Percentiles rank a stretch among this genome's conserved stretches.
Conservation (phyloP, 2,329 filamentous ascomycete species). For the Penicillium sp. region DNA sequence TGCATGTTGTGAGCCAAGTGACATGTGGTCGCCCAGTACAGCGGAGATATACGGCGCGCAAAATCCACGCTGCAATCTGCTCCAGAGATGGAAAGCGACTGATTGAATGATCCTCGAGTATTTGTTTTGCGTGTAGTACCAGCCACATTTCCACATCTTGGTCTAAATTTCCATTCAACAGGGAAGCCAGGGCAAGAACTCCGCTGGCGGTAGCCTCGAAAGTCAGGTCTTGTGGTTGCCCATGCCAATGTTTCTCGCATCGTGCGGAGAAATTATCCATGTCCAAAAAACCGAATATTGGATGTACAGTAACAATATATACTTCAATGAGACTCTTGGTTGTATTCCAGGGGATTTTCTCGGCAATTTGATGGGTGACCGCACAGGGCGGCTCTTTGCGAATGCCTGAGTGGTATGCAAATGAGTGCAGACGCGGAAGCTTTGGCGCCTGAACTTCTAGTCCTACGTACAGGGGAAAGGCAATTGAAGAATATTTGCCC, state of each 20-base stretch:
- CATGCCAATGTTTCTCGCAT: constrained; percentile 38
- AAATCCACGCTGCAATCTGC: constrained; percentile 48
- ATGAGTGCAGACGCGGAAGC: constrained; percentile 44
- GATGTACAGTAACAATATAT: constrained; percentile 37
- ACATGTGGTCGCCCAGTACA: constrained; percentile 55
- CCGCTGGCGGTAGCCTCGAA: constrained; percentile 41
- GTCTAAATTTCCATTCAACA: constrained; percentile 32
- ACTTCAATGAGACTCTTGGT: constrained; percentile 33
- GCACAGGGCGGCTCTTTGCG: constrained; percentile 33
- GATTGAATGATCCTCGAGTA: constrained; percentile 46
- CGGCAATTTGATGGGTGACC: constrained; percentile 27
- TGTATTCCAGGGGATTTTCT: constrained; percentile 31
- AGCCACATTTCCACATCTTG: constrained; percentile 33
- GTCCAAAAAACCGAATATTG: constrained; percentile 39
- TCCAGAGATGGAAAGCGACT: constrained; percentile 34
- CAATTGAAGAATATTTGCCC: constrained; percentile 37
- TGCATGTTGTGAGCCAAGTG: constrained; percentile 59
- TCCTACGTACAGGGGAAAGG: constrained; percentile 39
- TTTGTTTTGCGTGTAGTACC: constrained; percentile 43
- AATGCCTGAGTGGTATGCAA: constrained; percentile 41
- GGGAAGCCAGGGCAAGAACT: constrained; percentile 38
- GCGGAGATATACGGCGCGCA: constrained; percentile 56
- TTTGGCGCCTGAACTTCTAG: constrained; percentile 36
- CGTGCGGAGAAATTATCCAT: constrained; percentile 27
- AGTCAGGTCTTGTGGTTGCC: constrained; percentile 27